Evolutionary conservation across 2,329 filamentous ascomycete species (phyloP), one percentile per base, ranked within the genome.

Genomic region (Phyllosticta ampelicida): DNA sequence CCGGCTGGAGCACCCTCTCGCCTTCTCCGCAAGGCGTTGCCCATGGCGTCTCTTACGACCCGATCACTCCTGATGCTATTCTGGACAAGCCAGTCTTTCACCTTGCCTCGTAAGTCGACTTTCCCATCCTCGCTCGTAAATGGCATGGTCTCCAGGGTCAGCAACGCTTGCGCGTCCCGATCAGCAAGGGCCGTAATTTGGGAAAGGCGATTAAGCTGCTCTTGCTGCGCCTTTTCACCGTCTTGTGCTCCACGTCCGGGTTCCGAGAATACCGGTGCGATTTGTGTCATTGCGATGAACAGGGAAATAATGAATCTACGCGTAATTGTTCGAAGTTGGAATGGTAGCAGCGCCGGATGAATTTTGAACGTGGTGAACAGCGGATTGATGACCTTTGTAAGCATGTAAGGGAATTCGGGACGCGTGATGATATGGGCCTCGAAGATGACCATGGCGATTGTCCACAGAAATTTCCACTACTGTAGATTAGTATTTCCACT

Each of bases 61-160:
- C 85, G 86, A 71, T 92, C 88, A 53, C 81, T 83, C 63, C 84
- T 80, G 60, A 95, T 87, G 13, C 86, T 91, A 68, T 95, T 95
- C 70, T 95, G 85, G 54, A 96, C 84, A 64, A 97, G 76, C 80
- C 90, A 95, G 66, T 94, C 89, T 72, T 86, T 87, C 73, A 96
- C 81, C 65, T 86, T 87, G 48, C 80, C 79, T 61, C 84, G 81
- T 66, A 95, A 73, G 60, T 83, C 83, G 51, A 77, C 77, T 52
- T 86, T 75, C 61, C 81, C 79, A 36, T 80, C 74, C 66, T 95
- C 86, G n/a, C 85, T 86, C 54, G 79, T 82, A 71, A 90, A 96
- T 0, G 92, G 92, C 55, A 84, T 84, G 71, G 91, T 80, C 66
- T 95, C 90, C 70, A 95, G 77, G 52, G 86, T 84, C 68, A 96